Evolutionary conservation across 805 yeast genomes (phyloP).

Genomic region (Nakazawaea ishiwadae): DNA sequence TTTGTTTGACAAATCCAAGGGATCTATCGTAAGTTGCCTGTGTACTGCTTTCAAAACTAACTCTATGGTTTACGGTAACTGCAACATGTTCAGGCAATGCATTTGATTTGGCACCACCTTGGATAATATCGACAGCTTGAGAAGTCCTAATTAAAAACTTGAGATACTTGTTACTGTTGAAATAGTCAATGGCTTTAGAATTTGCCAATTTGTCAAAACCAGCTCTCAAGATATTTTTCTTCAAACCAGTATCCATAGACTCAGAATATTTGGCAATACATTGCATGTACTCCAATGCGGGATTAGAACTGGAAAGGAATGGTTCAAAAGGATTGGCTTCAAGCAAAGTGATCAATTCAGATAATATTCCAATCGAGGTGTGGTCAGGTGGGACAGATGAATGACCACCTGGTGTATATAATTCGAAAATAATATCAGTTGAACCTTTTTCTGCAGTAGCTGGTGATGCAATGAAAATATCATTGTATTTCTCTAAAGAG

Average conservation of each 20-base stretch:
- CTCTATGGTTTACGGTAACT: constrained; percentile 58
- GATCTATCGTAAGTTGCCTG: constrained; percentile 36
- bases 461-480: constrained; percentile 38
- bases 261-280: constrained; percentile 56
- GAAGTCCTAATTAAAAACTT: constrained; percentile 50
- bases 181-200: constrained; percentile 21
- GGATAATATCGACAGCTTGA: constrained; percentile 62
- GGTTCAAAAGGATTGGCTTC: constrained; percentile 55
- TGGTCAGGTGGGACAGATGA: constrained; percentile 64
- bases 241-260: constrained; percentile 21
- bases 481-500: constrained; percentile 26
- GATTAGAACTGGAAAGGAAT: constrained; percentile 48
- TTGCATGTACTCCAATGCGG: constrained; percentile 50
- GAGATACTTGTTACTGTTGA: constrained; percentile 11
- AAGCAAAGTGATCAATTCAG: constrained; percentile 49
- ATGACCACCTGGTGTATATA: constrained; percentile 54
- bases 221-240: constrained; percentile 31
- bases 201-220: constrained; percentile 31
- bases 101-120: constrained; percentile 73
- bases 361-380: constrained; percentile 70
- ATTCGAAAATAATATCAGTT: constrained; percentile 38
- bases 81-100: constrained; percentile 67
- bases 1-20: constrained; percentile 26
- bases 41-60: constrained; percentile 50
- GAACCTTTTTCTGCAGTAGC: constrained; percentile 44